Conservation (phyloP, 345 rosid species). For the Citropsis articulata region DNA sequence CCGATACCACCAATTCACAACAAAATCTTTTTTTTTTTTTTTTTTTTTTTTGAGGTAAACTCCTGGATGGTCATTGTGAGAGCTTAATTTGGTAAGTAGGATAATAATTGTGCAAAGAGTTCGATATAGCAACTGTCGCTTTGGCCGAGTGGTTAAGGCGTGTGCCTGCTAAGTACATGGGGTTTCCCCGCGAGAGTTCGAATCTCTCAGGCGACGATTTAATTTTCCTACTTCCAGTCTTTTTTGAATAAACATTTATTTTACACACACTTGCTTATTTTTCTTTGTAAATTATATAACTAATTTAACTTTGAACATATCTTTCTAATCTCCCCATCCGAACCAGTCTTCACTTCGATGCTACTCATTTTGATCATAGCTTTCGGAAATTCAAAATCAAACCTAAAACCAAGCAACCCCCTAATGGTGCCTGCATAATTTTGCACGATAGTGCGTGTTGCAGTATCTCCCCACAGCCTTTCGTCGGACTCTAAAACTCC, state of each 20-base stretch:
- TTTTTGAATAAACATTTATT: too few species aligned
- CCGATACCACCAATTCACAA: too few species aligned
- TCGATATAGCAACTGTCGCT: accelerated
- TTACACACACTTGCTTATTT: too few species aligned
- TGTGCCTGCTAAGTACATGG: constrained; percentile 69
- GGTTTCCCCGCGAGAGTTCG: constrained; percentile 77
- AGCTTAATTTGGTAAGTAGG: too few species aligned
- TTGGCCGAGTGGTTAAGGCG: constrained; percentile 48
- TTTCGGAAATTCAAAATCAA: constrained; percentile 51
- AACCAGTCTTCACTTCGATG: constrained; percentile 64
- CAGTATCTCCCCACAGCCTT: constrained; percentile 59
- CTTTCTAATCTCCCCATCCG: constrained; percentile 61
- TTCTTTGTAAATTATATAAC: neutral
- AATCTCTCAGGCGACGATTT: constrained; percentile 67
- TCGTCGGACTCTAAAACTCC: constrained; percentile 77
- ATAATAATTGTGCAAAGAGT: too few species aligned
- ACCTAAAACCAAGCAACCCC: constrained; percentile 58
- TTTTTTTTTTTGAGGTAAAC: too few species aligned
- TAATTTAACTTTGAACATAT: constrained; percentile 62
- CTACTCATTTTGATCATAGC: constrained; percentile 81
- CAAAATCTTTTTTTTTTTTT: too few species aligned
- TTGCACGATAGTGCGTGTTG: constrained; percentile 41
- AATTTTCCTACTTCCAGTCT: too few species aligned
- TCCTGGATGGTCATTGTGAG: too few species aligned
- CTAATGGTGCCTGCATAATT: constrained; percentile 53